Evolutionary conservation across 2,329 filamentous ascomycete genomes (phyloP).

Genomic region (Ophiostoma tasmaniense): DNA sequence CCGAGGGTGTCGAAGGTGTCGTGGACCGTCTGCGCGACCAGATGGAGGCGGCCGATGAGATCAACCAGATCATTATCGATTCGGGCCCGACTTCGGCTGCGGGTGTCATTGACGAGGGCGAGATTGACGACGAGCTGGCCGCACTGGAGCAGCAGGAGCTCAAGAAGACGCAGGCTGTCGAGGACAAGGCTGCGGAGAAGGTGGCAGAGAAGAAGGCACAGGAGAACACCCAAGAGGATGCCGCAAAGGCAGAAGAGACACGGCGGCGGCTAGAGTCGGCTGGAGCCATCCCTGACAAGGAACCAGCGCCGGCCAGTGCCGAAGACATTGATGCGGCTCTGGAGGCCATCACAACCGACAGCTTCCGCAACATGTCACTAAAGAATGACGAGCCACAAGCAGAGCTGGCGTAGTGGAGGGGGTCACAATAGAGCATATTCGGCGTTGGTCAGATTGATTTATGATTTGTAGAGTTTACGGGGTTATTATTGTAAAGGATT

Average conservation of each 20-base stretch:
- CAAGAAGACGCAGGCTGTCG: constrained; percentile 29
- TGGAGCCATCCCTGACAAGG: constrained; percentile 23
- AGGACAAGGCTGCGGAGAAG: constrained; percentile 32
- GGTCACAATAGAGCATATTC: neutral
- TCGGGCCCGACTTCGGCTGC: constrained; percentile 28
- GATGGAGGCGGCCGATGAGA: constrained; percentile 75
- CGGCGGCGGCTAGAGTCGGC: constrained; percentile 42
- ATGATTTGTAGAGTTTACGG: neutral
- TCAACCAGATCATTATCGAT: constrained; percentile 68
- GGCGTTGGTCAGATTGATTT: neutral
- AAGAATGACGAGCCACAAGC: constrained; percentile 19
- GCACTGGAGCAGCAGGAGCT: constrained; percentile 56
- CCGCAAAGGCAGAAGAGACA: constrained; percentile 35
- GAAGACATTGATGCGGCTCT: constrained; percentile 7
- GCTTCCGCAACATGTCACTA: constrained; percentile 31
- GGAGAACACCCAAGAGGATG: constrained; percentile 40
- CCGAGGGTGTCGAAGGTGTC: constrained; percentile 65
- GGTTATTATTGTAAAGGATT: neutral
- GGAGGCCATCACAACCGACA: constrained; percentile 17
- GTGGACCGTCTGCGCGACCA: constrained; percentile 69
- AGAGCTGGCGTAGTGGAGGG: neutral
- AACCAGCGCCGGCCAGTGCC: neutral
- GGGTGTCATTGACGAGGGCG: constrained; percentile 60
- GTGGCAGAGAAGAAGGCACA: neutral
- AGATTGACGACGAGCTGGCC: constrained; percentile 82